Conservation (phyloP, 768 basidiomycete genomes). For the Podaxis sp. region DNA sequence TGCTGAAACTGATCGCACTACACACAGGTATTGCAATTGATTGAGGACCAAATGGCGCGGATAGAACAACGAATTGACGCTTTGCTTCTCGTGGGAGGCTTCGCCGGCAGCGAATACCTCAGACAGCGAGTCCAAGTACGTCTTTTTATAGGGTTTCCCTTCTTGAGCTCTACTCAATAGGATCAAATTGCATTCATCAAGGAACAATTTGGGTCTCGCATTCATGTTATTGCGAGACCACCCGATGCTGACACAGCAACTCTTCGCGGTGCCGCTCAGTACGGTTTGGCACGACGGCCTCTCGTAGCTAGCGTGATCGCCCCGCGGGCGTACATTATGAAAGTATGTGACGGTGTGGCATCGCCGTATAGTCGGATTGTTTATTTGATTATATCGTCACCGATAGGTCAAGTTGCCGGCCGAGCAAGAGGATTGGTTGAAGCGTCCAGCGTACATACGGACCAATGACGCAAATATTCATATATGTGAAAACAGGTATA, state of each 20-base stretch:
- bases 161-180: conserved; percentile 1
- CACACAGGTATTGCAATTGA: conserved; percentile 67
- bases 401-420: conserved; percentile 82
- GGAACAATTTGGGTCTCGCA: conserved; percentile 64
- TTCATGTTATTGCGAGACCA: conserved; percentile 78
- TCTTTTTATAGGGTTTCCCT: conserved; percentile 15
- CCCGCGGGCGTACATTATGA: conserved; percentile 85
- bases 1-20: neutral
- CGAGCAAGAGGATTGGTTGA: conserved; percentile 79
- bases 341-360: conserved; percentile 40
- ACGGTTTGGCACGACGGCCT: conserved; percentile 72
- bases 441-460: conserved; percentile 82
- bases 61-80: conserved; percentile 77
- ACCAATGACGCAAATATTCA: conserved; percentile 72
- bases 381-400: conserved; percentile 3
- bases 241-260: conserved; percentile 89
- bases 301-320: conserved; percentile 82
- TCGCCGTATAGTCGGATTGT: neutral
- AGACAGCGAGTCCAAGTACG: conserved; percentile 74
- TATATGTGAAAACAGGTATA: conserved; percentile 84
- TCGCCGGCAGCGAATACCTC: conserved; percentile 83
- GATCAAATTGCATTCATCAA: conserved; percentile 24
- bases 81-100: conserved; percentile 86
- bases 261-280: conserved; percentile 82
- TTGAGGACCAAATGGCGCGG: conserved; percentile 71